Evolutionary conservation across 352 stramenopile species (phyloP).

Genomic region (Phytophthora fragariaefolia): DNA sequence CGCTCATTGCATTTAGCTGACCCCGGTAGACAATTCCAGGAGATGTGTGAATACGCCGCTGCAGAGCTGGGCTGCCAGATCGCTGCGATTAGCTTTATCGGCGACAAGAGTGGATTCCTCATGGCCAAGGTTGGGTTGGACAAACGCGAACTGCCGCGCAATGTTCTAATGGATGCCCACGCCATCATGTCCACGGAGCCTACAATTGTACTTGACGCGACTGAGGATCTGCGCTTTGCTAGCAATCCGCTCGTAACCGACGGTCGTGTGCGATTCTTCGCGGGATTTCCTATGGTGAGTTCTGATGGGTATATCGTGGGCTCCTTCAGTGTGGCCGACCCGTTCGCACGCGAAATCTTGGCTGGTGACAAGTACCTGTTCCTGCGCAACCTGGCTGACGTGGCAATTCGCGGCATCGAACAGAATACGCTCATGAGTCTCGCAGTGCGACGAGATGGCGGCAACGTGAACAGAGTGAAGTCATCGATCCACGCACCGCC

Average conservation of each 20-base stretch:
- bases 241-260: conserved; percentile 84
- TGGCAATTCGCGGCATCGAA: conserved; percentile 79
- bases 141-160: conserved; percentile 80
- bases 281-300: conserved; percentile 78
- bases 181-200: conserved; percentile 81
- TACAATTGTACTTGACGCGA: conserved; percentile 83
- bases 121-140: conserved; percentile 82
- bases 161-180: conserved; percentile 82
- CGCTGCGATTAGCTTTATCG: conserved; percentile 83
- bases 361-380: conserved; percentile 83
- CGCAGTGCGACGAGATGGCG: conserved; percentile 28
- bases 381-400: conserved; percentile 83
- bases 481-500: conserved; percentile 48
- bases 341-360: conserved; percentile 76
- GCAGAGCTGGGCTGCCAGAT: conserved; percentile 85
- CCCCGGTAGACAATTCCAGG: conserved; percentile 82
- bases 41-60: conserved; percentile 88
- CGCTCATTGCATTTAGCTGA: conserved; percentile 78
- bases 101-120: conserved; percentile 86
- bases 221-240: conserved; percentile 78
- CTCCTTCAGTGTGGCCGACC: conserved; percentile 80
- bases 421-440: conserved; percentile 73
- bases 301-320: conserved; percentile 70
- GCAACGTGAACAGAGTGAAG: conserved; percentile 36
- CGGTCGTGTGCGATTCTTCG: conserved; percentile 84